phyloP scores from a whole-genome alignment of 2,329 filamentous ascomycete species.

The Emergomyces africanus region DNA sequence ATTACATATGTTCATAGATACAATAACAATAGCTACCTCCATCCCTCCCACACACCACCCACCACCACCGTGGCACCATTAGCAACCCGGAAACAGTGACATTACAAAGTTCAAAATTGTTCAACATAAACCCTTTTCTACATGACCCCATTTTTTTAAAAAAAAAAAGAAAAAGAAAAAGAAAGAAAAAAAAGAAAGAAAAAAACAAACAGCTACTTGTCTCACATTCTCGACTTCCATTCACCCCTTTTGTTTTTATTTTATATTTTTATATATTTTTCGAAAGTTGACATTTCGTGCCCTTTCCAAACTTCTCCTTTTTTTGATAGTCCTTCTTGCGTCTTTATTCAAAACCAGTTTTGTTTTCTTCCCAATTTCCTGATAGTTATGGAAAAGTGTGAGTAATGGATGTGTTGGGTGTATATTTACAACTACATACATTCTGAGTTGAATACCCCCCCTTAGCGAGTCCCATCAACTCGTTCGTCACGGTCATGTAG shows the following conservation, averaged over 20 bases:
- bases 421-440: neutral
- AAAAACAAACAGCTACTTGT: neutral
- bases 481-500: neutral
- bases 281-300: neutral
- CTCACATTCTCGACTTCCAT: neutral
- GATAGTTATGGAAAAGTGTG: neutral
- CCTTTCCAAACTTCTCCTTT: no score
- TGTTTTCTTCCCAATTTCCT: neutral
- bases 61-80: neutral
- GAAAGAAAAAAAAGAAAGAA: no score
- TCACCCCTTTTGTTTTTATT: neutral
- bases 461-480: neutral
- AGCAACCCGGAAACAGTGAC: neutral
- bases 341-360: neutral
- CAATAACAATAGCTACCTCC: neutral
- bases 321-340: neutral
- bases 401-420: neutral
- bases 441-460: neutral
- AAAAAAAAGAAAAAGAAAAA: no score
- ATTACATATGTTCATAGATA: slow-evolving; percentile 2
- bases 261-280: neutral
- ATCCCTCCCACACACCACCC: neutral
- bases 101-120: neutral
- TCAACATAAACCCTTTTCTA: neutral
- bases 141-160: neutral